Evolutionary conservation across 2,329 filamentous ascomycete genomes (phyloP), one percentile per base, ranked within the genome.

Genomic region (Parascedosporium putredinis): DNA sequence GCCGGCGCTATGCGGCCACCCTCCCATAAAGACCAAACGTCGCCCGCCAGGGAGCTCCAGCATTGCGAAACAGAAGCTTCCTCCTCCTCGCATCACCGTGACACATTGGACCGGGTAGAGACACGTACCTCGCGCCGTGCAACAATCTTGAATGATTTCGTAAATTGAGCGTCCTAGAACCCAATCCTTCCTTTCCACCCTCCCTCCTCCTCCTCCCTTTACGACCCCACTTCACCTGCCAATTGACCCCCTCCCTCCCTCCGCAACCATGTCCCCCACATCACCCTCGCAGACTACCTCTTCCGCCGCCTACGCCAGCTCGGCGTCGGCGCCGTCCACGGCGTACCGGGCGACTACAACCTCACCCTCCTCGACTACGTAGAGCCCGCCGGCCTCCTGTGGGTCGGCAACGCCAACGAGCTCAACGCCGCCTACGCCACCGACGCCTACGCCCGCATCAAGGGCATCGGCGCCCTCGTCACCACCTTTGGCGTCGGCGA

Each of bases 401-500:
- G 81, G 81, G 77, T 84, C 36, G 78, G 78, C 51, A 86, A 81
- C 61, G 78, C 79, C 55, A 87, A 87, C 59, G 84, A 87, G 63
- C 74, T 87, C 51, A 87, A 87, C 60, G 83, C 83, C 42, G 83
- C 81, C 16, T 89, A 89, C 59, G 84, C 85, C 24, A 83, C 86
- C n/a, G 86, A 89, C 66, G 86, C 84, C 22, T 89, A 89, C 61
- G 84, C 84, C 50, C 76, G 85, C 54, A 75, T 87, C 53, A 84
- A 84, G 51, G 81, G 83, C 36, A 80, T 88, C 29, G 75, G 76
- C 4, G 84, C 84, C 25, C 65, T 89, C 45, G 66, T 89, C 56
- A 89, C 85, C 36, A 88, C 85, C 1, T 88, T 88, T 54, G 86
- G 85, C 48, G 84, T 88, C 4, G 85, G 80, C 48, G 81, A 84